Conservation (phyloP, 495 filamentous ascomycete species). For the Aspergillus nanangensis region DNA sequence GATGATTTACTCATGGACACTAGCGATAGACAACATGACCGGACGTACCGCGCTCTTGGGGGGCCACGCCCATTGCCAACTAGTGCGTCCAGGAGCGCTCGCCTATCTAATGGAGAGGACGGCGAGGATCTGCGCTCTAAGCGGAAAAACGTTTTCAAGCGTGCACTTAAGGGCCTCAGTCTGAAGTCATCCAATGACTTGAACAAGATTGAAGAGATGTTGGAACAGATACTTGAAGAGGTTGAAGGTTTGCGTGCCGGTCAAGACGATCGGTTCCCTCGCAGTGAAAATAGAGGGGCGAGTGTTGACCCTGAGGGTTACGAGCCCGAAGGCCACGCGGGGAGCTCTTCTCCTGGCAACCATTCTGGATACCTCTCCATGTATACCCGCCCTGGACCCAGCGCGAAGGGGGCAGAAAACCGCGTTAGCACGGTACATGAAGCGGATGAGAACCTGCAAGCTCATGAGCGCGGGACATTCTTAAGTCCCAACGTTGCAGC, state of each 20-base stretch:
- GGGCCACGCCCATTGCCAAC: slow-evolving; percentile 84
- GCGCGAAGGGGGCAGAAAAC: slow-evolving; percentile 55
- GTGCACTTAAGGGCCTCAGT: slow-evolving; percentile 84
- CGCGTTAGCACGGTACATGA: slow-evolving; percentile 88
- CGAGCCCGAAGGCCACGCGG: slow-evolving; percentile 78
- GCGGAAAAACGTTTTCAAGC: slow-evolving; percentile 83
- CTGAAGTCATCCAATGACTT: slow-evolving; percentile 85
- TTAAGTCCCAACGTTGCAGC: slow-evolving; percentile 39
- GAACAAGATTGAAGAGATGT: slow-evolving; percentile 89
- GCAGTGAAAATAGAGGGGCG: slow-evolving; percentile 22
- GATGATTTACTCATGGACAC: slow-evolving; percentile 79
- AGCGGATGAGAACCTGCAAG: slow-evolving; percentile 64
- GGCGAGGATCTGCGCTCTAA: slow-evolving; percentile 74
- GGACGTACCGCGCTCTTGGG: slow-evolving; percentile 73
- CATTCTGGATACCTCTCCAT: slow-evolving; percentile 75
- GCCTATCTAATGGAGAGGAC: slow-evolving; percentile 52
- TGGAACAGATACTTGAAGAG: slow-evolving; percentile 84
- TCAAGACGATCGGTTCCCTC: slow-evolving; percentile 30
- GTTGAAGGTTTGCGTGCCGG: slow-evolving; percentile 80
- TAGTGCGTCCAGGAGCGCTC: slow-evolving; percentile 39
- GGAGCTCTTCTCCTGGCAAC: slow-evolving; percentile 67
- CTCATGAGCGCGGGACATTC: slow-evolving; percentile 50
- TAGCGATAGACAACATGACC: slow-evolving; percentile 81
- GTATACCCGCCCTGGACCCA: slow-evolving; percentile 49
- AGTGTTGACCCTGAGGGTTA: slow-evolving; percentile 57